Conservation (phyloP, 257 asterid genomes). For the Rauvolfia tetraphylla region DNA sequence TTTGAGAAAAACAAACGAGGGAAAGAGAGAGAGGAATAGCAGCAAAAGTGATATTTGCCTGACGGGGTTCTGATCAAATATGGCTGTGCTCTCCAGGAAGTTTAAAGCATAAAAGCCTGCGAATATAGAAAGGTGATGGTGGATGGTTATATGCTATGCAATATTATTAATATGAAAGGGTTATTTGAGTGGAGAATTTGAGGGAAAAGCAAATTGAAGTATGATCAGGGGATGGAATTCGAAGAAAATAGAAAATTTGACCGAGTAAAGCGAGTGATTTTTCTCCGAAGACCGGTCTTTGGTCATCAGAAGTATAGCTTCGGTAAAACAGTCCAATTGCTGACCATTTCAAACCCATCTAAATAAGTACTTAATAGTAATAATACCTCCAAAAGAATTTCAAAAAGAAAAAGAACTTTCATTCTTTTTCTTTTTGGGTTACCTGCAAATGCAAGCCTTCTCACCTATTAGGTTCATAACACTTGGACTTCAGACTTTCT, state of each 20-base stretch:
- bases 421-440: too few species aligned
- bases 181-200: conserved; percentile 17
- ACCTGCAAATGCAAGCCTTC: too few species aligned
- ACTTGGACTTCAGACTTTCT: too few species aligned
- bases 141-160: not conserved
- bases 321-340: conserved; percentile 24
- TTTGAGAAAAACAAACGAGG: not conserved
- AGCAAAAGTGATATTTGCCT: not conserved
- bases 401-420: too few species aligned
- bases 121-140: not conserved
- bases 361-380: not conserved
- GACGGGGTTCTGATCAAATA: not conserved
- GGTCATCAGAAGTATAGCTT: conserved; percentile 37
- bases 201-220: conserved; percentile 22
- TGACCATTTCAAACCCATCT: conserved; percentile 37
- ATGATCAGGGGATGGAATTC: conserved; percentile 7
- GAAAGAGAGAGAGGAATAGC: too few species aligned
- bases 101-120: not conserved
- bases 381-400: too few species aligned
- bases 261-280: conserved; percentile 20
- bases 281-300: conserved; percentile 38
- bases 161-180: not conserved
- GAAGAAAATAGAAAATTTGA: conserved; percentile 24
- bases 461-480: too few species aligned
- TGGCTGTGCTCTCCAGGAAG: not conserved